Conservation (phyloP, 257 asterid genomes). For the Datura wrightii region DNA sequence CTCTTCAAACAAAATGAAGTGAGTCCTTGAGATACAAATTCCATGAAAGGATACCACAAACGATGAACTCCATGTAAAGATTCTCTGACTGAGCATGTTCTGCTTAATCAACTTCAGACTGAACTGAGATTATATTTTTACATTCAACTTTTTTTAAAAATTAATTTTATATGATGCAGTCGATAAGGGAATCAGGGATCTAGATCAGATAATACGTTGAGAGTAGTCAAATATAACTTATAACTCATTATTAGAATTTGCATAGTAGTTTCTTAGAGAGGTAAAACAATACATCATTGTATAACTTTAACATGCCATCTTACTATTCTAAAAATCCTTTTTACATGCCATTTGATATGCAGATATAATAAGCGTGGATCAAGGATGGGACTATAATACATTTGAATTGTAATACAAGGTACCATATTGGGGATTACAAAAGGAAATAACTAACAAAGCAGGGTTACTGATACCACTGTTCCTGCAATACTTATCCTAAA, state of each 20-base stretch:
- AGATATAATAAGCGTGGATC: neutral
- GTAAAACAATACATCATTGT: neutral
- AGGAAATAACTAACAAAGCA: neutral
- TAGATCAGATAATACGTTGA: neutral
- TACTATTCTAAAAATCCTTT: neutral
- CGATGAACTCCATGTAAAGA: constrained; percentile 13
- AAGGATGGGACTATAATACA: neutral
- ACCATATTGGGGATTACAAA: neutral
- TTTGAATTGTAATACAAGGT: neutral
- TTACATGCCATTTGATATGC: constrained; percentile 5
- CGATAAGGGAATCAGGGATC: neutral
- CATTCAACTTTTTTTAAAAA: neutral
- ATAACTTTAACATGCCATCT: neutral
- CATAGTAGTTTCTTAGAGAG: neutral
- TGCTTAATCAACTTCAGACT: constrained; percentile 23
- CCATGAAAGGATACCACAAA: constrained; percentile 15
- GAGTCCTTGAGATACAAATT: constrained; percentile 15
- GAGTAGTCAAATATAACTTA: neutral
- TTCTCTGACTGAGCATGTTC: neutral
- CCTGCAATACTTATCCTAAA: neutral
- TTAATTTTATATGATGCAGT: neutral
- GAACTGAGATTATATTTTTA: neutral
- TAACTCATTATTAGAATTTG: neutral
- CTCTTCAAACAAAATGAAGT: constrained; percentile 49
- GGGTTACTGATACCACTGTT: neutral